phyloP scores from a whole-genome alignment of 352 stramenopile genomes.

The Globisporangium camurandrum region DNA sequence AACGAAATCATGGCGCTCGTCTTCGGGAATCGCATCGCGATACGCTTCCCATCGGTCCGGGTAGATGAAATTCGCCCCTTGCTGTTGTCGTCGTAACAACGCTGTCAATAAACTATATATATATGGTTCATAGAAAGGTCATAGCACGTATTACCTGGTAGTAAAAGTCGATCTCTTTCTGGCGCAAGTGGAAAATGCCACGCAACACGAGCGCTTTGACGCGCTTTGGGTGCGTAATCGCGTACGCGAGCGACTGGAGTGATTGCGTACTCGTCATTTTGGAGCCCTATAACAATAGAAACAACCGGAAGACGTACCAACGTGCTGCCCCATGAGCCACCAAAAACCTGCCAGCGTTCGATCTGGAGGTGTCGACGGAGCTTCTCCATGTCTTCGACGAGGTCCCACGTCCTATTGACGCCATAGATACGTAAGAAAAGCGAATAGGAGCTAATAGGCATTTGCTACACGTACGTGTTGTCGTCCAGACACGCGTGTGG shows the following conservation, averaged over 20 bases:
- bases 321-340: slow-evolving; percentile 92
- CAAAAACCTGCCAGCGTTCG: slow-evolving; percentile 91
- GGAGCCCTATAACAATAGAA: neutral
- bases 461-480: slow-evolving; percentile 61
- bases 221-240: slow-evolving; percentile 72
- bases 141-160: no score
- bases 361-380: slow-evolving; percentile 81
- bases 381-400: slow-evolving; percentile 92
- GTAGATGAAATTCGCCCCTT: slow-evolving; percentile 85
- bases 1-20: slow-evolving; percentile 79
- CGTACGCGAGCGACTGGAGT: slow-evolving; percentile 84
- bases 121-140: no score
- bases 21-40: slow-evolving; percentile 77
- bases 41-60: slow-evolving; percentile 89
- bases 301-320: slow-evolving; percentile 29
- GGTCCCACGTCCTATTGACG: slow-evolving; percentile 75
- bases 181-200: slow-evolving; percentile 89
- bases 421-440: neutral
- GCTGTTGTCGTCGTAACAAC: no score
- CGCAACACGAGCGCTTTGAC: slow-evolving; percentile 88
- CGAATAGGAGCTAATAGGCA: neutral
- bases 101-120: no score
- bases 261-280: neutral
- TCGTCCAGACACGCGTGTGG: slow-evolving; percentile 83
- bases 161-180: slow-evolving; percentile 91